Base-by-base conservation (phyloP, 2,329 filamentous ascomycete genomes). In the Fusarium lateritium region DNA sequence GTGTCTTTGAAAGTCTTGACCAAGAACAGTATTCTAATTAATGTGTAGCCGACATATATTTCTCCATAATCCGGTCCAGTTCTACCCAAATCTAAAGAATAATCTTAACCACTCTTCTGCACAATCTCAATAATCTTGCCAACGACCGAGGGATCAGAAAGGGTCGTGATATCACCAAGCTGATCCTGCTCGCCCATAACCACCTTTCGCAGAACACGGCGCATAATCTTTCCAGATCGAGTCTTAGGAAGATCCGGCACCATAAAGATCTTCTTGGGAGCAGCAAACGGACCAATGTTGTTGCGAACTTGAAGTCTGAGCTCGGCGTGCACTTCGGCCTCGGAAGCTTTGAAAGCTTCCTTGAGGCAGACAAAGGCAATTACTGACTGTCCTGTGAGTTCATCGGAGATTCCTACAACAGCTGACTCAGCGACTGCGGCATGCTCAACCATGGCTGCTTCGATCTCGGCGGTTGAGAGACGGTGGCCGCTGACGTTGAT, bases 401-500 rank as follows among this genome's bases (percentile, higher is more conserved):
- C 94, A 77, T 98, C 94, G 56, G 88, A 82, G 70, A 97, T 90
- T 72, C 94, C 94, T 34, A 98, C 94, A 2, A 97, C 95, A 14
- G 94, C 94, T 3, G 94, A 92, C 83, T 98, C 94, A 50, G 93
- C 94, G 56, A 98, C 93, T 5, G 90, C 84, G 70, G 88, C 84
- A 79, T 97, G 94, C 83, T 97, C 94, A 67, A 98, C 90, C 57
- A 98, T 88, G 8, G 94, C 94, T 10, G 94, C 94, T 82, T 98
- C 95, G 72, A 98, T 98, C 81, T 98, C 94, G 19, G 94, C 94
- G 3, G 95, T 98, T n/a, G 94, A 97, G 69, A 98, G 86, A 78
- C 94, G 90, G 81, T 98, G 94, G 17, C 94, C 95, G 73, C 92
- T 95, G 62, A 98, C 94, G 80, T 98, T 98, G 79, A 98, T 94